Base-by-base conservation (phyloP, 139 green algal genomes). In the Chlorella vulgaris region DNA sequence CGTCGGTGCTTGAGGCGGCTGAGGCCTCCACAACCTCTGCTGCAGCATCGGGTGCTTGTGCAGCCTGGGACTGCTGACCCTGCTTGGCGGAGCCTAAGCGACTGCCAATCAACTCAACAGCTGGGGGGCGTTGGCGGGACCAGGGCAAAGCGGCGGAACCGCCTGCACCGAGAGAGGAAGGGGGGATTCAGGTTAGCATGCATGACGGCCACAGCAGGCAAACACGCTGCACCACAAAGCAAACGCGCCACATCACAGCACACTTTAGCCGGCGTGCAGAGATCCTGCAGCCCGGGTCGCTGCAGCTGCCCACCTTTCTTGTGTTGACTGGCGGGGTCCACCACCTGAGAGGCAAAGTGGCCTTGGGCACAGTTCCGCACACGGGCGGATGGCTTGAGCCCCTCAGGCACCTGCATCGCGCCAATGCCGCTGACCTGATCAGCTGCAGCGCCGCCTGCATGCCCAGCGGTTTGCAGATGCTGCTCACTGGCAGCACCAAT, bases 241-340 rank as follows among this genome's bases (percentile, higher is more conserved):
- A n/a, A n/a, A n/a, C n/a, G n/a, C n/a, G n/a, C n/a, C n/a, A n/a
- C n/a, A n/a, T n/a, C n/a, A n/a, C n/a, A n/a, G n/a, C n/a, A n/a
- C n/a, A n/a, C n/a, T n/a, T n/a, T n/a, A n/a, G n/a, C n/a, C n/a
- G n/a, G n/a, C n/a, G n/a, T n/a, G n/a, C n/a, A n/a, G n/a, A n/a
- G n/a, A n/a, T n/a, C n/a, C n/a, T n/a, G n/a, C n/a, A n/a, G n/a
- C n/a, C n/a, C n/a, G n/a, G n/a, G n/a, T n/a, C n/a, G n/a, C n/a
- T n/a, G n/a, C n/a, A n/a, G n/a, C n/a, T n/a, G n/a, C 74, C 8
- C 76, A 81, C 76, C 62, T 33, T 81, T 81, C 31, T 51, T 67
- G n/a, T 42, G 42, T 42, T 35, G 61, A 1, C 42, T 66, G 7
- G 61, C 35, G 4, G 76, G 76, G 62, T 81, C 76, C 5, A 81